Conservation (phyloP, 768 basidiomycete species). For the Clathrus columnatus region DNA sequence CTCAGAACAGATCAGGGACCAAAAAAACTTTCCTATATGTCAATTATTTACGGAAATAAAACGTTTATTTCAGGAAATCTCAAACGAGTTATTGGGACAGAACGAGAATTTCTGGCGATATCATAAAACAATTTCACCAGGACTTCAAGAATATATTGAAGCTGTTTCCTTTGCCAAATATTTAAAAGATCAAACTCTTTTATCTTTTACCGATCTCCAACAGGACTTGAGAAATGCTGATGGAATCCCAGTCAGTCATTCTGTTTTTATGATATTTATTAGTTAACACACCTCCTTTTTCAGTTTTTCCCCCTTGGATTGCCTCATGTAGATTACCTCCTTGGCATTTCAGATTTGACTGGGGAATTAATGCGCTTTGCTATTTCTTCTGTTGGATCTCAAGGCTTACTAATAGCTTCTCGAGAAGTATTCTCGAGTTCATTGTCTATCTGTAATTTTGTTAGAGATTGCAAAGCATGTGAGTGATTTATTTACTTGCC, state of each 20-base stretch:
- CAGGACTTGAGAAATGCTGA: conserved; percentile 48
- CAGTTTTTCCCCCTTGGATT: conserved; percentile 66
- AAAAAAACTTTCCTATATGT: conserved; percentile 21
- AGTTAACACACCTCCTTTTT: conserved; percentile 1
- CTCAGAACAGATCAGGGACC: conserved; percentile 29
- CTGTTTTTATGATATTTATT: neutral
- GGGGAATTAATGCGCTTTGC: conserved; percentile 97
- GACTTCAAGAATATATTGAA: conserved; percentile 95
- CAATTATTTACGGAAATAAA: conserved; percentile 54
- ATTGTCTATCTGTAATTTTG: conserved; percentile 56
- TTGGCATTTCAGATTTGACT: conserved; percentile 89
- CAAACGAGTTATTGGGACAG: conserved; percentile 49
- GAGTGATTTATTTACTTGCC: conserved; percentile 16
- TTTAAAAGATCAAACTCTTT: conserved; percentile 57
- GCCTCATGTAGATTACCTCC: conserved; percentile 75
- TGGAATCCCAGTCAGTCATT: conserved; percentile 53
- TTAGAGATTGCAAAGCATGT: conserved; percentile 68
- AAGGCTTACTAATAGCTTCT: conserved; percentile 31
- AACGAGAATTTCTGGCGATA: conserved; percentile 73
- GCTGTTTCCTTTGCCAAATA: conserved; percentile 85
- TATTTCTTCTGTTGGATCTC: conserved; percentile 68
- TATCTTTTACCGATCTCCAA: conserved; percentile 64
- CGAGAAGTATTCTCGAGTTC: conserved; percentile 48
- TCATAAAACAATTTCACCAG: conserved; percentile 63
- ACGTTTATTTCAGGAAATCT: conserved; percentile 50